phyloP scores from a whole-genome alignment of 257 asterid genomes.

The Asclepias syriaca region DNA sequence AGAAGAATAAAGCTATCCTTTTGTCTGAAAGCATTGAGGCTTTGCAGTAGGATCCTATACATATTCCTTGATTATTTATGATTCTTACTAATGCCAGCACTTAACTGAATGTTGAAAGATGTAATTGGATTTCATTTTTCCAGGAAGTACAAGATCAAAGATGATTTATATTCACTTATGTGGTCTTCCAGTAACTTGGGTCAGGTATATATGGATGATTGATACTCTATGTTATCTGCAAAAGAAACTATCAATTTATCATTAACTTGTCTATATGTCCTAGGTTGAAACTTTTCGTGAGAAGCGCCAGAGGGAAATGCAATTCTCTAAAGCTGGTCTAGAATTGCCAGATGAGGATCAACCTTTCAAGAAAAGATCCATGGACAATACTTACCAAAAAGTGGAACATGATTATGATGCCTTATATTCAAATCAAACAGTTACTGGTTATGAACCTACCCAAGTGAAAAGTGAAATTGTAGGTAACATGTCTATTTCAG shows the following conservation, averaged over 20 bases:
- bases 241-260: slow-evolving; percentile 4
- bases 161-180: slow-evolving; percentile 73
- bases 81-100: neutral
- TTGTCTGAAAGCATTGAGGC: slow-evolving; percentile 62
- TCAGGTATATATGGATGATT: slow-evolving; percentile 48
- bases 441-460: slow-evolving; percentile 19
- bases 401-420: slow-evolving; percentile 27
- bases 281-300: slow-evolving; percentile 84
- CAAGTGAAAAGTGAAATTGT: slow-evolving; percentile 15
- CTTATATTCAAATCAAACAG: slow-evolving; percentile 16
- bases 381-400: slow-evolving; percentile 14
- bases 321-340: slow-evolving; percentile 62
- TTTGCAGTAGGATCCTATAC: slow-evolving; percentile 51
- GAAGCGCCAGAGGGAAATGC: slow-evolving; percentile 74
- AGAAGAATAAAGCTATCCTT: slow-evolving; percentile 64
- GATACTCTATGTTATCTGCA: slow-evolving; percentile 2
- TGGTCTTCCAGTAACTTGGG: slow-evolving; percentile 86
- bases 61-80: slow-evolving; percentile 8
- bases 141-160: slow-evolving; percentile 75
- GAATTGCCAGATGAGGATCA: slow-evolving; percentile 42
- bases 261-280: slow-evolving; percentile 9
- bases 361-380: slow-evolving; percentile 45
- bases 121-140: slow-evolving; percentile 16
- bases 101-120: neutral
- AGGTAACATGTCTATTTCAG: slow-evolving; percentile 12